These are phyloP conservation scores for Gentiana straminea DNA, from an alignment of 257 asterid species.

Conservation along the genomic window DNA sequence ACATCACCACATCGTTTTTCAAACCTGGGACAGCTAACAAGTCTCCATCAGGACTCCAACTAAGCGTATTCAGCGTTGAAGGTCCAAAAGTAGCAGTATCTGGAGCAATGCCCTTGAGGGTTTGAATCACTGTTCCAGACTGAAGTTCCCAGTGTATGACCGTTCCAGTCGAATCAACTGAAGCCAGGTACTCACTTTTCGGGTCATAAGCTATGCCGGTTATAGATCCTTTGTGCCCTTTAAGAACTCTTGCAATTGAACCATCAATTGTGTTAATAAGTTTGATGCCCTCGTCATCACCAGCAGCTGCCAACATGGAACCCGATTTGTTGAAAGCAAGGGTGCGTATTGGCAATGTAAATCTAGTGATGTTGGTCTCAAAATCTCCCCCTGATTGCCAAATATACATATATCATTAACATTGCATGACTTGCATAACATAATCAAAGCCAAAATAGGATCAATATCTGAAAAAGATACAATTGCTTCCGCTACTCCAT, in stretches of 20 bases:
- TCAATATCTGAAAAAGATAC: too few relatives aligned
- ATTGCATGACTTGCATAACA: too few relatives aligned
- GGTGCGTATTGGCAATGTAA: conserved; percentile 78
- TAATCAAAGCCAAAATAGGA: too few relatives aligned
- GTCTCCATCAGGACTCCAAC: conserved; percentile 98
- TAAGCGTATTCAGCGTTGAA: conserved; percentile 49
- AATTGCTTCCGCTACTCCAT: too few relatives aligned
- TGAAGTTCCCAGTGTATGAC: conserved; percentile 90
- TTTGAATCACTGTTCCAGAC: conserved; percentile 65
- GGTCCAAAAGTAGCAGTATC: conserved; percentile 38
- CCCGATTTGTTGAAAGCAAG: conserved; percentile 90
- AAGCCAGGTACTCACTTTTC: conserved; percentile 77
- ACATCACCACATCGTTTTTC: conserved; percentile 88
- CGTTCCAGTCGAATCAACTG: conserved; percentile 81
- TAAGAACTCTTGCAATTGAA: conserved; percentile 78
- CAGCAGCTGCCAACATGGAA: conserved; percentile 88
- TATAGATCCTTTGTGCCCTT: conserved; percentile 86
- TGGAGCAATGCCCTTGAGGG: conserved; percentile 78
- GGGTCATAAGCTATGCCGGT: conserved; percentile 95
- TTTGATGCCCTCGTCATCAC: conserved; percentile 93
- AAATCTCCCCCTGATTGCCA: conserved; percentile 72
- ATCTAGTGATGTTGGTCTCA: conserved; percentile 87
- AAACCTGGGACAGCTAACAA: conserved; percentile 87
- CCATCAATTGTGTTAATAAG: conserved; percentile 92
- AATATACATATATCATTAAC: neutral